Conservation (phyloP, 1,284 basidiomycete genomes). For the Ustilago sp. region DNA sequence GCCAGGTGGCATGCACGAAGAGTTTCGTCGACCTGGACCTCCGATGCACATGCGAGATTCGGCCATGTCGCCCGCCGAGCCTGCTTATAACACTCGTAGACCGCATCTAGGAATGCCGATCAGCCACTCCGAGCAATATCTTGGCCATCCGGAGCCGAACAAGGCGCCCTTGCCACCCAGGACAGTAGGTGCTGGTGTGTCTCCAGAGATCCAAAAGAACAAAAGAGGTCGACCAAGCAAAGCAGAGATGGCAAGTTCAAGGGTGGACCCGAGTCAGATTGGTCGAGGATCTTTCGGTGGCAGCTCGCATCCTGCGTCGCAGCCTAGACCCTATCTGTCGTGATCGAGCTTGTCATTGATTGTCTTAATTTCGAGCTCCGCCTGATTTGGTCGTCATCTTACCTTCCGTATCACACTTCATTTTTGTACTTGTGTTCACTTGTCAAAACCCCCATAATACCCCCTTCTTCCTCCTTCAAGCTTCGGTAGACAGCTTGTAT, state of each 20-base stretch:
- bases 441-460: background rate
- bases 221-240: slow-evolving; percentile 47
- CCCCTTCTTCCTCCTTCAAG: background rate
- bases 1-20: slow-evolving; percentile 20
- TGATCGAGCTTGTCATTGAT: background rate
- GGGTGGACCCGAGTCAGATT: slow-evolving; percentile 5
- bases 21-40: slow-evolving; percentile 36
- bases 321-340: slow-evolving; percentile 23
- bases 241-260: slow-evolving; percentile 29
- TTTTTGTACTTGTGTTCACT: slow-evolving; percentile 14
- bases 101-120: slow-evolving; percentile 16
- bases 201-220: slow-evolving; percentile 36
- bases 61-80: slow-evolving; percentile 25
- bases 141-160: slow-evolving; percentile 13
- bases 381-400: background rate
- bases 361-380: background rate
- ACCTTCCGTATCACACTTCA: background rate
- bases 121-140: slow-evolving; percentile 22
- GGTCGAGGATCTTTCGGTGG: slow-evolving; percentile 13
- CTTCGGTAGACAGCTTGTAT: background rate
- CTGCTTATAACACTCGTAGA: slow-evolving; percentile 28
- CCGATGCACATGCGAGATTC: slow-evolving; percentile 22
- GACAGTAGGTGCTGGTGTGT: slow-evolving; percentile 1
- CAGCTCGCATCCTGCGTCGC: slow-evolving; percentile 18
- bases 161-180: slow-evolving; percentile 31